Conservation (phyloP, 768 basidiomycete species). For the Gautieria morchelliformis region DNA sequence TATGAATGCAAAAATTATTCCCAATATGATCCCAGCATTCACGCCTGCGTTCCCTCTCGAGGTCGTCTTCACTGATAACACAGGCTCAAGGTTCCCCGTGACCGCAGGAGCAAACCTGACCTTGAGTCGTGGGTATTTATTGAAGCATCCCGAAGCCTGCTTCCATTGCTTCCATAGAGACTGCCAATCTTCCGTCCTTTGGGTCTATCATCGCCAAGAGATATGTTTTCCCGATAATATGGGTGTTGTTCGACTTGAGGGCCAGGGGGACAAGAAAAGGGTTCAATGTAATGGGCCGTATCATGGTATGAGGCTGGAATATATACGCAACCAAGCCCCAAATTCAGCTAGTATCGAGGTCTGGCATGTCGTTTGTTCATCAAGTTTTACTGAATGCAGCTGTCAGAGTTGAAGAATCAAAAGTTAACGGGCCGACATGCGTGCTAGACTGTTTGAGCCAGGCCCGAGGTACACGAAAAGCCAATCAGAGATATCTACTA, state of each 20-base stretch:
- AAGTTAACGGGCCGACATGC: no score
- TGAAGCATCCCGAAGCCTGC: background rate
- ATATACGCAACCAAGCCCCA: no score
- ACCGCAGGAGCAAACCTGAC: background rate
- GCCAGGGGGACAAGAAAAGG: background rate
- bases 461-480: no score
- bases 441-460: no score
- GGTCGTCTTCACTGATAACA: background rate
- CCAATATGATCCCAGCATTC: background rate
- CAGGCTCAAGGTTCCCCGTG: background rate
- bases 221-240: background rate
- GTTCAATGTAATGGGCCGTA: no score
- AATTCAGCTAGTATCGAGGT: no score
- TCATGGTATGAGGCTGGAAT: no score
- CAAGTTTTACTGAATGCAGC: no score
- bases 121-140: background rate
- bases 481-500: no score
- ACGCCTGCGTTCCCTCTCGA: background rate
- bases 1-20: constrained; percentile 1
- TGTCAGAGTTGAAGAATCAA: no score
- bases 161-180: background rate
- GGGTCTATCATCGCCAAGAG: constrained; percentile 4
- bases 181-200: background rate
- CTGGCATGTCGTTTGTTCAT: no score
- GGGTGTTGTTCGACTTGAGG: background rate